phyloP scores from a whole-genome alignment of 768 basidiomycete genomes.

The Dacryopinax primogenitus region DNA sequence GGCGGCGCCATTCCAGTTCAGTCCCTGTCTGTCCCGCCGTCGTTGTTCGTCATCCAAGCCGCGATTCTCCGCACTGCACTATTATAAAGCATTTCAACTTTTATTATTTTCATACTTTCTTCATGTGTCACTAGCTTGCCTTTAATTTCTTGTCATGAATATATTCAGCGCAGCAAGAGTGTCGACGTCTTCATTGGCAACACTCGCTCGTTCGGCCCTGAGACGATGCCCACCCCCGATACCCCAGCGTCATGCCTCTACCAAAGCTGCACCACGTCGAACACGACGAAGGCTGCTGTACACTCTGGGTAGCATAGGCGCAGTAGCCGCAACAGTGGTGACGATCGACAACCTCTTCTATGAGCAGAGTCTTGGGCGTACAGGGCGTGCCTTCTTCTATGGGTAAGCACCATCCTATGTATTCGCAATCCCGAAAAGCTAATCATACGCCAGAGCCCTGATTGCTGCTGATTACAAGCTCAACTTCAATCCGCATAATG shows the following conservation, averaged over 20 bases:
- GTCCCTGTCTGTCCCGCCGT: too few relatives aligned
- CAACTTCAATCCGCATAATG: constrained; percentile 63
- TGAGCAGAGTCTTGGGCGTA: not conserved
- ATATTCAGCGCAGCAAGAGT: too few relatives aligned
- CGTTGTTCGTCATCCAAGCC: too few relatives aligned
- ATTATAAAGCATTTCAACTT: too few relatives aligned
- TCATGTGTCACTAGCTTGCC: too few relatives aligned
- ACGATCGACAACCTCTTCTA: not conserved
- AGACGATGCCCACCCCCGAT: too few relatives aligned
- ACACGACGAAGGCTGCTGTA: not conserved
- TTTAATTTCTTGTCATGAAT: too few relatives aligned
- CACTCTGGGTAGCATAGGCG: not conserved
- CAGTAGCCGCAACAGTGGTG: not conserved
- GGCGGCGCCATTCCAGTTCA: too few relatives aligned
- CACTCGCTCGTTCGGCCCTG: too few relatives aligned
- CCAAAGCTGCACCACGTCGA: not conserved
- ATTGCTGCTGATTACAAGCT: constrained; percentile 76
- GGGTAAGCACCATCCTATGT: not conserved
- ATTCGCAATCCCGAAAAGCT: not conserved
- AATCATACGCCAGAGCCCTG: constrained; percentile 29
- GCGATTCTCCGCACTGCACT: too few relatives aligned
- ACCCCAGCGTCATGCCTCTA: not conserved
- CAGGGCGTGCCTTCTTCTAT: not conserved
- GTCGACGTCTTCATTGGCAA: too few relatives aligned
- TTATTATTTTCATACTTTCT: too few relatives aligned